phyloP scores from a whole-genome alignment of 805 yeast genomes.

The Pichia exigua region DNA sequence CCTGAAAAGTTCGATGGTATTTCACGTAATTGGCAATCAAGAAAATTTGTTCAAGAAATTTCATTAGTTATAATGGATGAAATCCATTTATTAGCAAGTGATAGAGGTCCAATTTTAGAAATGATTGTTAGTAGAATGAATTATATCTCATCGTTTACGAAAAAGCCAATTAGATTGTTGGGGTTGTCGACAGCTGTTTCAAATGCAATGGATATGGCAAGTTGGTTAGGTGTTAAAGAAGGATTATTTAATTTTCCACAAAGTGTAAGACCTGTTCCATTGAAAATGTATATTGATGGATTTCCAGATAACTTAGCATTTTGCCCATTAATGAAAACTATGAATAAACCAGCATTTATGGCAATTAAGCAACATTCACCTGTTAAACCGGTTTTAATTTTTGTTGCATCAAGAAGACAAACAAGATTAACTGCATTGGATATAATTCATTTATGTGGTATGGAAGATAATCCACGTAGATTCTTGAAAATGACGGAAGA shows the following conservation, averaged over 20 bases:
- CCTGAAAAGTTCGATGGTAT: constrained; percentile 88
- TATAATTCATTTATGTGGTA: constrained; percentile 68
- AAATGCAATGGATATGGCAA: constrained; percentile 79
- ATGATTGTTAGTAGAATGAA: constrained; percentile 88
- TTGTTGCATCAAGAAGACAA: constrained; percentile 78
- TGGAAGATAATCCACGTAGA: constrained; percentile 68
- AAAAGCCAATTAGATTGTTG: constrained; percentile 52
- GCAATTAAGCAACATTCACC: constrained; percentile 92
- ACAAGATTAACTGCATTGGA: constrained; percentile 76
- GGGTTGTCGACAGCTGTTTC: constrained; percentile 86
- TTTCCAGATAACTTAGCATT: constrained; percentile 76
- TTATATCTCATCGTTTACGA: constrained; percentile 53
- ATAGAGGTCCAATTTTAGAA: constrained; percentile 79
- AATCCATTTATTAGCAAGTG: constrained; percentile 75
- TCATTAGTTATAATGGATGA: constrained; percentile 81
- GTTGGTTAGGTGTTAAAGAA: constrained; percentile 69
- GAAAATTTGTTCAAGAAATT: constrained; percentile 67
- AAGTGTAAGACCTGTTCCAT: constrained; percentile 78
- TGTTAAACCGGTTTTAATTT: constrained; percentile 71
- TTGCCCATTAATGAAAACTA: constrained; percentile 78
- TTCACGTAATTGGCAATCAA: constrained; percentile 76
- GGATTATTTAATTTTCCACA: constrained; percentile 77
- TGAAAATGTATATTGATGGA: constrained; percentile 82
- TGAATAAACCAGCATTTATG: constrained; percentile 86
- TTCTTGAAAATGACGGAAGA: constrained; percentile 58